A percentile compares a stretch with the other conserved stretches of the same genome.
Evolutionary conservation across 805 yeast genomes (phyloP).

Genomic region (Saturnispora serradocipensis): DNA sequence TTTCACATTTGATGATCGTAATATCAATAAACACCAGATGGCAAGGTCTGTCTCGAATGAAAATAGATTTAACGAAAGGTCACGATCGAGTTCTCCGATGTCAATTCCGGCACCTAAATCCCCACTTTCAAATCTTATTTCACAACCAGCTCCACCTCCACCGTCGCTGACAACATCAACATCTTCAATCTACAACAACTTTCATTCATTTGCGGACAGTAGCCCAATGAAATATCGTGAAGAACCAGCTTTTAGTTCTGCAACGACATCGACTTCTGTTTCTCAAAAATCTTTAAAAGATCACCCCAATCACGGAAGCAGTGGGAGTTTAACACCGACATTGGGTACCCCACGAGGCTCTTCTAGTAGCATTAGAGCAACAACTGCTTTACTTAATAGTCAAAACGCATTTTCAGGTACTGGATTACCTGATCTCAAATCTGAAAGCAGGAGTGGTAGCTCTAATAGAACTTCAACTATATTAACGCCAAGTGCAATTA

Average conservation of each 20-base stretch:
- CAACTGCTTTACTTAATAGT: constrained; percentile 1
- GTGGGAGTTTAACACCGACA: background rate
- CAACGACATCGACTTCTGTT: background rate
- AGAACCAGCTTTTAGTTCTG: background rate
- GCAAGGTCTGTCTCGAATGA: background rate
- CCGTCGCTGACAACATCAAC: constrained; percentile 6
- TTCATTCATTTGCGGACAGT: background rate
- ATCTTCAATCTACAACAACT: background rate
- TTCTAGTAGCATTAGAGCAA: constrained; percentile 6
- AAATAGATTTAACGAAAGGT: constrained; percentile 9
- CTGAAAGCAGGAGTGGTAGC: constrained; percentile 4
- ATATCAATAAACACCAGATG: background rate
- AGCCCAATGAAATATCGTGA: background rate
- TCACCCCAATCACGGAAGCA: background rate
- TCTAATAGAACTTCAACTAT: background rate
- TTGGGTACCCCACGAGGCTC: background rate
- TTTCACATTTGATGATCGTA: background rate
- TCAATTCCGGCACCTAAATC: constrained; percentile 3
- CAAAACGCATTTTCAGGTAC: background rate
- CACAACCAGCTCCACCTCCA: constrained; percentile 6
- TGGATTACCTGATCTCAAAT: background rate
- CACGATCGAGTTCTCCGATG: constrained; percentile 13
- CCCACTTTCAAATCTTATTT: background rate
- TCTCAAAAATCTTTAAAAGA: background rate
- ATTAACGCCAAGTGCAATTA: background rate